Percentiles rank a stretch among this genome's conserved stretches.
These are phyloP conservation scores for Rhizopogon roseolus DNA, from an alignment of 768 basidiomycete genomes.

Conservation along the genomic window DNA sequence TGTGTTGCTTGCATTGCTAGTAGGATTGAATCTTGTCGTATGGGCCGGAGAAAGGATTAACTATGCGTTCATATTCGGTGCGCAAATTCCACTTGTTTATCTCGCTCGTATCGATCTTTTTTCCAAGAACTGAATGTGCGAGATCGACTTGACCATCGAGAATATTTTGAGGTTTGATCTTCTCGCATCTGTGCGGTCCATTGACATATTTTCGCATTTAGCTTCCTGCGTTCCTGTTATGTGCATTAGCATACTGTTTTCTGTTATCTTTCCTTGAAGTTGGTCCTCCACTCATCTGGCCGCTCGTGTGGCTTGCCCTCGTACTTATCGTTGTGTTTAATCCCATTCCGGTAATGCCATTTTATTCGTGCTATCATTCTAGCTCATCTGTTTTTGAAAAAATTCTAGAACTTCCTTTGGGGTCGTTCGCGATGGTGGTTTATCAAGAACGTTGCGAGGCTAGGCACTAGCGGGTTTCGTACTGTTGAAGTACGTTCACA, in stretches of 20 bases:
- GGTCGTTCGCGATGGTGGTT: constrained; percentile 68
- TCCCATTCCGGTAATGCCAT: constrained; percentile 56
- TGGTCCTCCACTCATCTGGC: constrained; percentile 73
- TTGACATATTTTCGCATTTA: constrained; percentile 23
- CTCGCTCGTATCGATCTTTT: not conserved
- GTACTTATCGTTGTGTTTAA: constrained; percentile 57
- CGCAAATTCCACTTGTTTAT: constrained; percentile 8
- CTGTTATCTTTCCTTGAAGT: constrained; percentile 77
- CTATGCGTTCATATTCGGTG: constrained; percentile 90
- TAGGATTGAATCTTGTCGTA: constrained; percentile 79
- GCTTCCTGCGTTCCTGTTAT: constrained; percentile 79
- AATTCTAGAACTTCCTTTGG: constrained; percentile 40
- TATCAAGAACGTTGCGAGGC: constrained; percentile 53
- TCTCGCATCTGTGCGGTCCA: constrained; percentile 3
- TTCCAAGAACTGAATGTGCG: constrained; percentile 61
- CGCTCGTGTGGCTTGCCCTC: constrained; percentile 75
- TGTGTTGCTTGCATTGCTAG: constrained; percentile 65
- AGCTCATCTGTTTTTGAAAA: not conserved
- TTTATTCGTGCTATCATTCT: not conserved
- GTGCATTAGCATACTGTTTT: constrained; percentile 72
- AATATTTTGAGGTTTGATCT: constrained; percentile 61
- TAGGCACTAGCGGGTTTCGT: constrained; percentile 64
- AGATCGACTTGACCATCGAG: constrained; percentile 69
- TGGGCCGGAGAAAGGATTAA: constrained; percentile 81
- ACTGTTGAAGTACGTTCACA: constrained; percentile 60